phyloP scores from a whole-genome alignment of 164 flowering plant species.

The Dillenia suffruticosa region DNA sequence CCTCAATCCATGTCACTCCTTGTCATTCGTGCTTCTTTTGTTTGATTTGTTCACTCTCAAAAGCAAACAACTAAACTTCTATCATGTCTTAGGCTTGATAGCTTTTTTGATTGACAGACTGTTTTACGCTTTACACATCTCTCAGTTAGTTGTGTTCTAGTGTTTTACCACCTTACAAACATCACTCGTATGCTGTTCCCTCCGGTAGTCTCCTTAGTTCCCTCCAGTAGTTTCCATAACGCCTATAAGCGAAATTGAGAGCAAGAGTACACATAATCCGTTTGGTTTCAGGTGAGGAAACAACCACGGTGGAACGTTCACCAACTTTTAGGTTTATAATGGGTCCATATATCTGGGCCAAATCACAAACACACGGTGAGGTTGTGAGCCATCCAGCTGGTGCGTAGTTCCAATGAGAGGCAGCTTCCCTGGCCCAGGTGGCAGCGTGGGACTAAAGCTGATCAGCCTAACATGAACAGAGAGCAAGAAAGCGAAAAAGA shows the following conservation, averaged over 20 bases:
- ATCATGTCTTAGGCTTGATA: too few relatives aligned
- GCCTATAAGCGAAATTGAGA: conserved; percentile 10
- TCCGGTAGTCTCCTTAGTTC: conserved; percentile 22
- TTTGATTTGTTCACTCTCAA: too few relatives aligned
- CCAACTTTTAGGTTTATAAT: conserved; percentile 22
- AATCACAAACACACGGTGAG: conserved; percentile 14
- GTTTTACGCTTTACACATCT: too few relatives aligned
- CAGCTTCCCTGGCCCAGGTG: conserved; percentile 11
- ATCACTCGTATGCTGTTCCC: too few relatives aligned
- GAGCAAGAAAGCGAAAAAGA: background rate
- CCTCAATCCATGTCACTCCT: too few relatives aligned
- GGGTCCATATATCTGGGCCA: conserved; percentile 24
- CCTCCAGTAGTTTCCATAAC: conserved; percentile 21
- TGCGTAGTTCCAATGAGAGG: conserved; percentile 26
- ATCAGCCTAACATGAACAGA: background rate
- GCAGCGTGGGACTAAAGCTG: background rate
- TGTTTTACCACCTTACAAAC: too few relatives aligned
- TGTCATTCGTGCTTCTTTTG: too few relatives aligned
- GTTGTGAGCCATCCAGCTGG: conserved; percentile 8
- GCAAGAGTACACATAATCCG: conserved; percentile 21
- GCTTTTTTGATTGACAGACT: too few relatives aligned
- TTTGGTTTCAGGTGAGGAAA: conserved; percentile 22
- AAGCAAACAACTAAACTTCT: too few relatives aligned
- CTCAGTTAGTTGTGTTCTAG: too few relatives aligned
- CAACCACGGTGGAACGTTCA: conserved; percentile 13